Evolutionary conservation across 805 yeast species (phyloP).

Genomic region (Hanseniaspora lindneri): DNA sequence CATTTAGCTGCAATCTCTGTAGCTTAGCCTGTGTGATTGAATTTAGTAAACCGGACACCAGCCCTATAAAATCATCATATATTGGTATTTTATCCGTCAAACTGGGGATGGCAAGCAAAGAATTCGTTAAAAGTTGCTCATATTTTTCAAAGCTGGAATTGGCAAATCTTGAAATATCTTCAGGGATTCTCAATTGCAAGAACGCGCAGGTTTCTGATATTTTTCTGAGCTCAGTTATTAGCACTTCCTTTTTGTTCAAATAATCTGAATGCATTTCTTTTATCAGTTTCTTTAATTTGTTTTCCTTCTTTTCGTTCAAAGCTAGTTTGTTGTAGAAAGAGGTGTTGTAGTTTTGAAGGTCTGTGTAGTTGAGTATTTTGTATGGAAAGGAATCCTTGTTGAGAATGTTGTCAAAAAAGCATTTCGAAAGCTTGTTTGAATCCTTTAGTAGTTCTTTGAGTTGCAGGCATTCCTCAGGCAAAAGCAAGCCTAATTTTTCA

Average conservation of each 20-base stretch:
- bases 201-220: slow-evolving; percentile 5
- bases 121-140: slow-evolving; percentile 16
- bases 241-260: slow-evolving; percentile 12
- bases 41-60: slow-evolving; percentile 10
- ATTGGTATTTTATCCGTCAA: slow-evolving; percentile 18
- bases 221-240: slow-evolving; percentile 15
- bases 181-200: slow-evolving; percentile 10
- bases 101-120: slow-evolving; percentile 20
- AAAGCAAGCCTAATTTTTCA: background rate
- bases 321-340: background rate
- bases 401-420: slow-evolving; percentile 6
- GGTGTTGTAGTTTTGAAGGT: slow-evolving; percentile 7
- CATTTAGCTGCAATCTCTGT: slow-evolving; percentile 28
- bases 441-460: slow-evolving; percentile 2
- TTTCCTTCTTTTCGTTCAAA: slow-evolving; percentile 17
- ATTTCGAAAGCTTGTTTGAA: background rate
- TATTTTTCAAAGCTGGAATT: background rate
- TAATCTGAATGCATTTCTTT: slow-evolving; percentile 7
- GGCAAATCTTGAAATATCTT: background rate
- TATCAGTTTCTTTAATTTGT: slow-evolving; percentile 1
- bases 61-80: slow-evolving; percentile 8
- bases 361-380: slow-evolving; percentile 17
- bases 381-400: background rate
- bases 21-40: slow-evolving; percentile 26
- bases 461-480: background rate